phyloP scores from a whole-genome alignment of 2,329 filamentous ascomycete species.

The Onygenales sp. region DNA sequence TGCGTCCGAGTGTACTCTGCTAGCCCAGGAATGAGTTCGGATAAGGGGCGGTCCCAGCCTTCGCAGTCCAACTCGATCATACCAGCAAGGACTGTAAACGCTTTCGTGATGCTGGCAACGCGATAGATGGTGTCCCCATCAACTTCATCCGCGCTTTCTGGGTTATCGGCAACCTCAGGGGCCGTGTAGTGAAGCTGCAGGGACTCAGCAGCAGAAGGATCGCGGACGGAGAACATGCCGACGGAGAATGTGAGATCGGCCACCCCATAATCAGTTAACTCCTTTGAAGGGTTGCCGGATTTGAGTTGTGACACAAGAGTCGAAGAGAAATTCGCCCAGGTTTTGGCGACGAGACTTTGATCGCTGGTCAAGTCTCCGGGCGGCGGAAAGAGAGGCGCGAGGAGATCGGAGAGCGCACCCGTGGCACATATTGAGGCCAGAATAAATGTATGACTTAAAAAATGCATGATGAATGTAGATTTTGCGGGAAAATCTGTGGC shows the following conservation, averaged over 20 bases:
- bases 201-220: slow-evolving; percentile 16
- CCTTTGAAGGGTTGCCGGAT: slow-evolving; percentile 4
- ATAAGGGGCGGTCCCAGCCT: slow-evolving; percentile 37
- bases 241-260: slow-evolving; percentile 31
- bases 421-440: not conserved
- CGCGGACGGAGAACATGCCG: slow-evolving; percentile 31
- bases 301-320: slow-evolving; percentile 14
- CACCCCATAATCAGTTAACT: slow-evolving; percentile 7
- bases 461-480: no score
- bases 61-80: slow-evolving; percentile 24
- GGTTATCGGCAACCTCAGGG: slow-evolving; percentile 21
- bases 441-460: no score
- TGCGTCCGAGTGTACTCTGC: slow-evolving; percentile 16
- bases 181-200: slow-evolving; percentile 30
- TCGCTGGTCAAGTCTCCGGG: slow-evolving; percentile 26
- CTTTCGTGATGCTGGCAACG: slow-evolving; percentile 33
- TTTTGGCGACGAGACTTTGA: slow-evolving; percentile 21
- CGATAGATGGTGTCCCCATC: slow-evolving; percentile 36
- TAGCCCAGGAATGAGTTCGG: slow-evolving; percentile 37
- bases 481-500: no score
- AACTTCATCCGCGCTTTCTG: slow-evolving; percentile 25
- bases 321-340: slow-evolving; percentile 26
- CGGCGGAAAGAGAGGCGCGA: slow-evolving; percentile 25
- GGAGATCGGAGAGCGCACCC: slow-evolving; percentile 6
- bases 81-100: slow-evolving; percentile 30